A percentile compares a stretch with the other conserved stretches of the same genome.
phyloP scores from a whole-genome alignment of 2,329 filamentous ascomycete species.

The Knoxdaviesia proteae region DNA sequence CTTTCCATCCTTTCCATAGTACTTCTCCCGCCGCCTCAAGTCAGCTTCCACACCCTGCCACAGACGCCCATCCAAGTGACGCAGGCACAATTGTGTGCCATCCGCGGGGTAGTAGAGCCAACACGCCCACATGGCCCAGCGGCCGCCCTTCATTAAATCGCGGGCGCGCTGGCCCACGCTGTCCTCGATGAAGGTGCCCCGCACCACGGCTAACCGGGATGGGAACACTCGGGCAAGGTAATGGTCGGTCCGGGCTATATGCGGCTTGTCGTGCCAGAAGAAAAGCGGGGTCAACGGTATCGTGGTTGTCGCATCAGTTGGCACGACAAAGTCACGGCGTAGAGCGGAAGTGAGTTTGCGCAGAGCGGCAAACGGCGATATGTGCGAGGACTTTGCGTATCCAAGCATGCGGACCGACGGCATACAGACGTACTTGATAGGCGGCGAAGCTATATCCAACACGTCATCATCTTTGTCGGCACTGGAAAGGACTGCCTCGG shows the following conservation, averaged over 20 bases:
- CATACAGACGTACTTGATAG: slow-evolving; percentile 31
- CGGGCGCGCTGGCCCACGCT: slow-evolving; percentile 31
- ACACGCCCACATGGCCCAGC: slow-evolving; percentile 29
- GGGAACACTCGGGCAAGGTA: slow-evolving; percentile 29
- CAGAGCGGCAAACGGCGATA: slow-evolving; percentile 19
- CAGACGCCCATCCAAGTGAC: slow-evolving; percentile 28
- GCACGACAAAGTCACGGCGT: slow-evolving; percentile 7
- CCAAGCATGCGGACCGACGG: slow-evolving; percentile 28
- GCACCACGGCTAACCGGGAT: slow-evolving; percentile 23
- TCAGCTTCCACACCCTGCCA: slow-evolving; percentile 18
- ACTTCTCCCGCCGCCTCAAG: not conserved
- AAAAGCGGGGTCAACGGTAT: slow-evolving; percentile 32
- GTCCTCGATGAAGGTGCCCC: slow-evolving; percentile 36
- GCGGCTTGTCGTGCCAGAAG: slow-evolving; percentile 39
- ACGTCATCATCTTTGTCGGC: too few species aligned
- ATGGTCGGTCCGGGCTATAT: slow-evolving; percentile 25
- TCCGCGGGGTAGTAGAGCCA: slow-evolving; percentile 32
- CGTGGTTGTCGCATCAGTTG: not conserved
- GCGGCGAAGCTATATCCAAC: slow-evolving; percentile 7
- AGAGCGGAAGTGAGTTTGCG: slow-evolving; percentile 20
- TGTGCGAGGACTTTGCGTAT: slow-evolving; percentile 26
- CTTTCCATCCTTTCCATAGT: too few species aligned
- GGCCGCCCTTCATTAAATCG: slow-evolving; percentile 32
- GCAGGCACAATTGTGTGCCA: slow-evolving; percentile 22
- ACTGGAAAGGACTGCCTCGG: too few species aligned